Conservation (phyloP, 306 rosid genomes). For the Arachis hypogaea region DNA sequence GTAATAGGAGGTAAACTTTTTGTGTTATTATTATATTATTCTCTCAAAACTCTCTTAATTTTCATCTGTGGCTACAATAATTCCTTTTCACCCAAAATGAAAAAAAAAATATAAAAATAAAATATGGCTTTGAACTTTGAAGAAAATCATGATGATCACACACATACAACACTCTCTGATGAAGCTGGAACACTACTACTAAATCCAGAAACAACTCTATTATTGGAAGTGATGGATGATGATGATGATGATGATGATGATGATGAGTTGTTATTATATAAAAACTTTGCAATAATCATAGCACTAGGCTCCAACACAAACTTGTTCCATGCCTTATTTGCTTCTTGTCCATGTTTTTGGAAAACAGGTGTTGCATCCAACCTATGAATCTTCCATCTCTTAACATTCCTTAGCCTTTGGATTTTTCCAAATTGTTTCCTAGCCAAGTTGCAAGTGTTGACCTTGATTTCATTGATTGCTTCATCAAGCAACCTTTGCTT, state of each 20-base stretch:
- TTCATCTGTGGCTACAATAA: neutral
- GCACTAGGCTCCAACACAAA: constrained; percentile 62
- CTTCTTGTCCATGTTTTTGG: constrained; percentile 50
- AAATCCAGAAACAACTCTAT: constrained; percentile 13
- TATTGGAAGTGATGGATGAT: neutral
- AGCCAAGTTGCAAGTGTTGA: constrained; percentile 64
- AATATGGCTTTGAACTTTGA: neutral
- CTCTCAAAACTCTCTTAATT: neutral
- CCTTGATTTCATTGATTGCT: constrained; percentile 57
- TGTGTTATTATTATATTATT: neutral
- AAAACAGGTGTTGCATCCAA: constrained; percentile 81
- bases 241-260: neutral
- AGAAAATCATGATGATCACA: neutral
- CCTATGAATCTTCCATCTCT: constrained; percentile 69
- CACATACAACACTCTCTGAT: constrained; percentile 32
- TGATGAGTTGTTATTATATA: constrained; percentile 6
- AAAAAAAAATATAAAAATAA: neutral
- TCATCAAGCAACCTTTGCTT: constrained; percentile 37
- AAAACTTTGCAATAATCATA: constrained; percentile 53
- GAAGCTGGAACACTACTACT: constrained; percentile 23
- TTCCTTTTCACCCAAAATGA: neutral
- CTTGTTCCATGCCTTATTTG: constrained; percentile 69
- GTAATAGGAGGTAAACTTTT: neutral
- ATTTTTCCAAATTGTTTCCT: constrained; percentile 64
- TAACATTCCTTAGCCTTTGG: constrained; percentile 49